Evolutionary conservation across 176 grass and related monocot species (phyloP), one percentile per base, ranked within the genome.

Genomic region (Aegilops speltoides): DNA sequence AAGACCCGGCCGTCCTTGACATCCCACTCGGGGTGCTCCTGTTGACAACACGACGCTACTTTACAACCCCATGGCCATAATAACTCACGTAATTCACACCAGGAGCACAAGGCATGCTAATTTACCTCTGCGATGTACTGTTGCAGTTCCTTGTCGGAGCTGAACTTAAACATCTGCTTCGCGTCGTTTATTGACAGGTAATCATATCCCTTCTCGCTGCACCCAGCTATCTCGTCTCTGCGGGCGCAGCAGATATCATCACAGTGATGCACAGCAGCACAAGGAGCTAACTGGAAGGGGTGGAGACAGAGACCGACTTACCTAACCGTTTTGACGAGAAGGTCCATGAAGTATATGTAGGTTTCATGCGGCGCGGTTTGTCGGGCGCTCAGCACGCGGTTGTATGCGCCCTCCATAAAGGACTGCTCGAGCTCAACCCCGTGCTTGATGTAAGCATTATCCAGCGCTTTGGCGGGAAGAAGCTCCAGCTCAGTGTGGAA

Each of bases 211-310:
- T 90, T 99, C 80, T 99, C 92, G 26, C 92, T 99, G 84, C 97
- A 99, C 57, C 94, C 97, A 59, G 97, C 94, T 50, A 99, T 96
- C 82, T 99, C 97, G 89, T 98, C 97, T 82, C 97, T 98, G 79
- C 68, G 83, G 29, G 34, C 22, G 70, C 13, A 77, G 77, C 7
- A 36, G 79, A 57, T 31, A 50, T 23, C 78, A 50, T 50, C 46
- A 77, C 24, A 32, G 6, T 78, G 28, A 83, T 24, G 7, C 8
- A 25, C 22, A 33, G 40, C 40, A 41, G 12, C 22, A 36, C 20
- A 24, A 69, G 26, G 17, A 67, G 65, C 50, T 36, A 50, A 68
- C 32, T 17, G 61, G 3, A 45, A 62, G 16, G 8, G 77, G 38
- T 19, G 78, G 28, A 32, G 77, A 79, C 78, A 83, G 65, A 69